Evolutionary conservation across 1,139 yeast genomes (phyloP).

Genomic region (Candida albicans): DNA sequence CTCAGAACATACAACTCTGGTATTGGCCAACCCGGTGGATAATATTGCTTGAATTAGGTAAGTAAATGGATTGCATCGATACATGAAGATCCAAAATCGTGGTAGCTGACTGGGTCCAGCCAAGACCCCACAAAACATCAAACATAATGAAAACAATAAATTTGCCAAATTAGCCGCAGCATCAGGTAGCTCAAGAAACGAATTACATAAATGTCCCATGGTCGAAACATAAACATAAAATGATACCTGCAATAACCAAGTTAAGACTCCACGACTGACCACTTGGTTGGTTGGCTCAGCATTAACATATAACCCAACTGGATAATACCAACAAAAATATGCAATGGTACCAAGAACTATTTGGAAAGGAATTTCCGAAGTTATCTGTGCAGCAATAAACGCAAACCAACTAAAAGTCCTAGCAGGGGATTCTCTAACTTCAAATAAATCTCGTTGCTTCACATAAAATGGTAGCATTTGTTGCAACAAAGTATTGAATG

Average conservation of each 20-base stretch:
- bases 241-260: constrained; percentile 43
- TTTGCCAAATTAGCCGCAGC: constrained; percentile 36
- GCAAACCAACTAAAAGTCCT: constrained; percentile 29
- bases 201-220: constrained; percentile 36
- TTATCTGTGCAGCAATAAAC: constrained; percentile 57
- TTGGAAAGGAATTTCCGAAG: constrained; percentile 78
- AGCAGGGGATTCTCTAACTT: constrained; percentile 35
- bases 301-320: constrained; percentile 65
- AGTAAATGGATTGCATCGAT: constrained; percentile 68
- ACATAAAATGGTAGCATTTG: constrained; percentile 41
- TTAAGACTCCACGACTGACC: constrained; percentile 39
- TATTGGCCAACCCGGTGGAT: constrained; percentile 25
- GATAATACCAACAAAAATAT: constrained; percentile 77
- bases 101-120: constrained; percentile 27
- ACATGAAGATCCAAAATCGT: constrained; percentile 52
- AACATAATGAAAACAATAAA: constrained; percentile 29
- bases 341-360: constrained; percentile 60
- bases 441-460: constrained; percentile 33
- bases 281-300: constrained; percentile 37
- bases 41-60: constrained; percentile 42
- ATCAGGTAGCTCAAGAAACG: constrained; percentile 37
- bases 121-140: constrained; percentile 36
- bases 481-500: constrained; percentile 53
- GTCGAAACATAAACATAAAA: constrained; percentile 33
- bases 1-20: constrained; percentile 24